Evolutionary conservation across 257 asterid species (phyloP), one percentile per base, ranked within the genome.

Genomic region (Nicotiana tomentosiformis): DNA sequence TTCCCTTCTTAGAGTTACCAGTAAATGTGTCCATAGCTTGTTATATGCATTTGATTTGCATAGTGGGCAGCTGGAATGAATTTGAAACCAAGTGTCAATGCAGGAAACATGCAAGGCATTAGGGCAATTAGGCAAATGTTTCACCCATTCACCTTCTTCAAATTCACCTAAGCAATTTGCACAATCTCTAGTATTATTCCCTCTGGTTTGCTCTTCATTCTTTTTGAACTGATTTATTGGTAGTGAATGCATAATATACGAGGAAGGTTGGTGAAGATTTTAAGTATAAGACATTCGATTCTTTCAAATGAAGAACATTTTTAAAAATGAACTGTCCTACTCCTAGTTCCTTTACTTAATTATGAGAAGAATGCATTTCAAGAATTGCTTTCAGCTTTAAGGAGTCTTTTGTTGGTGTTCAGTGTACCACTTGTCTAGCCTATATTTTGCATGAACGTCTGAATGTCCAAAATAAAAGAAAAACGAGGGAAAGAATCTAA

Each of bases 11-110:
- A 8, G 11, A 43, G 51, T 1, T 43, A 43, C 11, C 11, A 43
- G 1, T 39, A 39, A 39, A 39, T 39, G 49, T 39, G 49, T 39
- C 9, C 49, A 39, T 39, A 39, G 83, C 86, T 7, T n/a, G 69
- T 9, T 53, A 23, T 58, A 77, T 1, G 86, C 86, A 15, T 8
- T 69, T 51, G 91, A 87, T 79, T 92, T 77, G 68, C 95, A 93
- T 3, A 91, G 85, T 0, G 97, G 94, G 49, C 97, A 93, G 84
- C 93, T 92, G 1, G 94, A 87, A 82, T 89, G 96, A 3, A 90
- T 85, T 82, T 90, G 92, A 86, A 93, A 92, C 97, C 95, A 92
- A 43, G 93, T 89, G 32, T 92, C 90, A 5, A 93, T 92, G 70
- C 95, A 92, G 3, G 93, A 86, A 29, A 92, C 91, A 39, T 92